Conservation (phyloP, 176 grass and related monocot genomes). For the Oryza longistaminata region DNA sequence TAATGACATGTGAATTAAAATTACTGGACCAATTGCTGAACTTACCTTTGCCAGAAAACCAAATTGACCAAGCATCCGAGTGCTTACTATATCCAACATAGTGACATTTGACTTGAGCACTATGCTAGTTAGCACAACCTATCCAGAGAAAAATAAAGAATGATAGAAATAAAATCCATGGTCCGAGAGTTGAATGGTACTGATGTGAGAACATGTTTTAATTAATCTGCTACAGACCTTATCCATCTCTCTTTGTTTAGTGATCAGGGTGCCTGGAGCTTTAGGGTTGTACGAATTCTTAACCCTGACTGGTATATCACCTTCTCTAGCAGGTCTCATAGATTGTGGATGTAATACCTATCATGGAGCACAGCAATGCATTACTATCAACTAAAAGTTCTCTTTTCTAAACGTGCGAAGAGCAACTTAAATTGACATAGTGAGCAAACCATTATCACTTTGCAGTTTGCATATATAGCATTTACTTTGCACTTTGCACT, state of each 20-base stretch:
- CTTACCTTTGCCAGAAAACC: conserved; percentile 90
- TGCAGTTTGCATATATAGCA: neutral
- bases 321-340: conserved; percentile 91
- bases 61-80: conserved; percentile 94
- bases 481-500: neutral
- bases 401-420: neutral
- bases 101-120: conserved; percentile 96
- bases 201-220: neutral
- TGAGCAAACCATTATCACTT: neutral
- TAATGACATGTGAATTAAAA: neutral
- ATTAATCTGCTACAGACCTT: conserved; percentile 53
- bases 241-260: conserved; percentile 85
- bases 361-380: conserved; percentile 10
- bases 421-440: neutral
- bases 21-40: conserved; percentile 4
- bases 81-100: conserved; percentile 96
- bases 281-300: conserved; percentile 97
- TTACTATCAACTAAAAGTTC: conserved; percentile 17
- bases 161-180: neutral
- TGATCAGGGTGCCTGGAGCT: conserved; percentile 93
- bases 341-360: conserved; percentile 96
- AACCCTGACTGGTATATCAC: conserved; percentile 92
- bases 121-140: conserved; percentile 93
- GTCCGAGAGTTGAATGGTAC: neutral
- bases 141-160: conserved; percentile 15